Conservation (phyloP, 164 flowering plant species). For the Sextonia rubra region DNA sequence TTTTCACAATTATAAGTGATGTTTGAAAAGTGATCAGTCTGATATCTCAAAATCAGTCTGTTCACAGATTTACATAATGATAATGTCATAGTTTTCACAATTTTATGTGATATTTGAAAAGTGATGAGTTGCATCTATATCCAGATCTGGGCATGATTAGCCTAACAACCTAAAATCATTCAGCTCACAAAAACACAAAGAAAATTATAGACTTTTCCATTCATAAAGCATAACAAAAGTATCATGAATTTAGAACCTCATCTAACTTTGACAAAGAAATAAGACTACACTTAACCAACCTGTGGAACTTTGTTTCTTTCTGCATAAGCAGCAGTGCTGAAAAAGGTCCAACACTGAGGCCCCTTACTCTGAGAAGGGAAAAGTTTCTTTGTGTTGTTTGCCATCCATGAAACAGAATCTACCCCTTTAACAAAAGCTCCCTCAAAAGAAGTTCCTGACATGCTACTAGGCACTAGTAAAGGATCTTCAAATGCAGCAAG, state of each 20-base stretch:
- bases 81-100: too few relatives aligned
- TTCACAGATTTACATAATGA: too few relatives aligned
- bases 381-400: slow-evolving; percentile 75
- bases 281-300: slow-evolving; percentile 33
- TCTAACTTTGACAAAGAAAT: slow-evolving; percentile 1
- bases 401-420: slow-evolving; percentile 95
- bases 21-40: too few relatives aligned
- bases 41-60: too few relatives aligned
- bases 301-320: slow-evolving; percentile 90
- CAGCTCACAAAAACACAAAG: too few relatives aligned
- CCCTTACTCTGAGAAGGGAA: slow-evolving; percentile 30
- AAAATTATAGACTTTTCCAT: too few relatives aligned
- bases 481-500: slow-evolving; percentile 96
- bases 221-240: too few relatives aligned
- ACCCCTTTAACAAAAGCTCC: slow-evolving; percentile 95
- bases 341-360: slow-evolving; percentile 92
- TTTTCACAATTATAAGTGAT: too few relatives aligned
- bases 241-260: not conserved
- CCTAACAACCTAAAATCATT: too few relatives aligned
- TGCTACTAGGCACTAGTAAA: slow-evolving; percentile 46
- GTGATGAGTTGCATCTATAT: too few relatives aligned
- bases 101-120: too few relatives aligned
- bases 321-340: slow-evolving; percentile 83
- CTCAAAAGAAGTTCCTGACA: slow-evolving; percentile 44
- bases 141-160: too few relatives aligned